These are phyloP conservation scores for Penicillium turbatum DNA, from an alignment of 495 filamentous ascomycete species.

Conservation along the genomic window DNA sequence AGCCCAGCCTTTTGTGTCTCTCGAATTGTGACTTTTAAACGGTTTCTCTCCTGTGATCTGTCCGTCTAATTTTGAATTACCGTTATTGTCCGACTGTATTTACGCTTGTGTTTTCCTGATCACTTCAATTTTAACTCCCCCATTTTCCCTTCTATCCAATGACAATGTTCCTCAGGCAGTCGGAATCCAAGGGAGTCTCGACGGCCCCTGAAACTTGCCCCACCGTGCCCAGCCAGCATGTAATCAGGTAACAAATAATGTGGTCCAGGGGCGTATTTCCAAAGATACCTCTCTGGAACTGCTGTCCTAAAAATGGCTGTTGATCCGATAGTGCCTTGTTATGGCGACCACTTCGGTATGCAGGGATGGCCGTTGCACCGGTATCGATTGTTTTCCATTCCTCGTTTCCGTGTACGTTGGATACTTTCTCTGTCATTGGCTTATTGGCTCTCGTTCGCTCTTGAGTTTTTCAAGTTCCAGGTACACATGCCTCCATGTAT, in stretches of 20 bases:
- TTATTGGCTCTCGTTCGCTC: no score
- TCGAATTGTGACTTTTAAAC: not conserved
- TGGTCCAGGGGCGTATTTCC: constrained; percentile 11
- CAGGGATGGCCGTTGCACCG: constrained; percentile 26
- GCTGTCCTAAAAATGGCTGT: not conserved
- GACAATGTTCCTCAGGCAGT: not conserved
- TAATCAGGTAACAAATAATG: constrained; percentile 25
- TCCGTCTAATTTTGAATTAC: constrained; percentile 4
- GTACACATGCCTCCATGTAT: no score
- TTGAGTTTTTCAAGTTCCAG: no score
- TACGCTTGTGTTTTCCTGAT: constrained; percentile 5
- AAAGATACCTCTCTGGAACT: constrained; percentile 13
- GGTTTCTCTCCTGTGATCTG: not conserved
- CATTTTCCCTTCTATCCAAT: constrained; percentile 12
- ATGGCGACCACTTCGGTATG: constrained; percentile 27
- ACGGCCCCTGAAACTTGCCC: constrained; percentile 33
- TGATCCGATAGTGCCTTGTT: constrained; percentile 27
- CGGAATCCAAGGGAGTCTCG: constrained; percentile 29
- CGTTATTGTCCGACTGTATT: constrained; percentile 9
- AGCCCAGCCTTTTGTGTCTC: not conserved
- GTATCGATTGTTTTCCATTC: constrained; percentile 24
- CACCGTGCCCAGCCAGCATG: constrained; percentile 13
- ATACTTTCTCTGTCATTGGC: not conserved
- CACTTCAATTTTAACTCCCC: not conserved
- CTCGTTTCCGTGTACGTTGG: constrained; percentile 17